Conservation (phyloP, 2,329 filamentous ascomycete species). For the Rhynchosporium secalis region DNA sequence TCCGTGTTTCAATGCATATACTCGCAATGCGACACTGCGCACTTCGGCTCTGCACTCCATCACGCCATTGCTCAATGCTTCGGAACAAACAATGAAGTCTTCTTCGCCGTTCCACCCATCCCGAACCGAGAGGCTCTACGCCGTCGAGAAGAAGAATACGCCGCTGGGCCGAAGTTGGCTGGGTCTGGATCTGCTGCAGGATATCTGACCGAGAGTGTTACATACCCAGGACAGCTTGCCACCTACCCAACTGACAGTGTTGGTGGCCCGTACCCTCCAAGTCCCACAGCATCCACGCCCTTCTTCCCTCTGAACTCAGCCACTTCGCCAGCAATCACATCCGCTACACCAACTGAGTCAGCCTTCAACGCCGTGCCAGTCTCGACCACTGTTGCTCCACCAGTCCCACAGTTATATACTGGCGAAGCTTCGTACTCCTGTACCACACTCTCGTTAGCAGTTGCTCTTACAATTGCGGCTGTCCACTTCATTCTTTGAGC, state of each 20-base stretch:
- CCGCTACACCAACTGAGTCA: conserved; percentile 18
- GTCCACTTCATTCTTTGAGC: conserved; percentile 10
- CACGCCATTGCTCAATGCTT: conserved; percentile 39
- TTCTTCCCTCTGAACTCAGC: conserved; percentile 17
- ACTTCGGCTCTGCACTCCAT: conserved; percentile 41
- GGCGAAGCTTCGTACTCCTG: conserved; percentile 1
- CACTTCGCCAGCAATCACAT: conserved; percentile 17
- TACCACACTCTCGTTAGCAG: conserved; percentile 1
- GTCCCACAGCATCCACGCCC: conserved; percentile 17
- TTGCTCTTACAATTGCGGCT: conserved; percentile 9
- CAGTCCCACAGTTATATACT: conserved; percentile 19
- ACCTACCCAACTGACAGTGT: conserved; percentile 15
- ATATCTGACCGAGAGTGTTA: conserved; percentile 24
- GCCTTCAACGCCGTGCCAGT: conserved; percentile 18
- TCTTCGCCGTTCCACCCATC: conserved; percentile 30
- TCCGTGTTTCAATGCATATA: conserved; percentile 42
- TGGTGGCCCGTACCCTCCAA: conserved; percentile 19
- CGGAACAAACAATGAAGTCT: conserved; percentile 25
- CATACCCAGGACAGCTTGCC: conserved; percentile 18
- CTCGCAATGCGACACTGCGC: conserved; percentile 41
- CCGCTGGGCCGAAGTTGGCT: conserved; percentile 26
- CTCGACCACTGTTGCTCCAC: conserved; percentile 10
- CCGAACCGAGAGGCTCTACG: conserved; percentile 37
- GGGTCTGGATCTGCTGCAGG: conserved; percentile 28
- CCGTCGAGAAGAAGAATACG: conserved; percentile 36